phyloP scores from a whole-genome alignment of 129 eudicot genomes.

The Saposhnikovia divaricata region DNA sequence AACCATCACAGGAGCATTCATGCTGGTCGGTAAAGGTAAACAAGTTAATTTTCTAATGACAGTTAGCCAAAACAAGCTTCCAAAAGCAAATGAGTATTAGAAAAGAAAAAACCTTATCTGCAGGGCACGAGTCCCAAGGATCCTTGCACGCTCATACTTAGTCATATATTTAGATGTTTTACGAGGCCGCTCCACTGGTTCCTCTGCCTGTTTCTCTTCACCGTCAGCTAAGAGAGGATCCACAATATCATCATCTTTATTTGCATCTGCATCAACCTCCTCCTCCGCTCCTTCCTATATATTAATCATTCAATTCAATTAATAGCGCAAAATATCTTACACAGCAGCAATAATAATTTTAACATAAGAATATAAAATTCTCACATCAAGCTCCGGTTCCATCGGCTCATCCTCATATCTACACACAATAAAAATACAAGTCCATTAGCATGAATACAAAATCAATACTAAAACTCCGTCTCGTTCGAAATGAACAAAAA shows the following conservation, averaged over 20 bases:
- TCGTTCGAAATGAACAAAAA: too few relatives aligned
- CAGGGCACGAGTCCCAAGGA: constrained; percentile 87
- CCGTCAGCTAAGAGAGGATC: constrained; percentile 53
- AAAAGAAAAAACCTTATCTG: constrained; percentile 56
- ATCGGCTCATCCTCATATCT: constrained; percentile 88
- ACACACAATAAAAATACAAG: constrained; percentile 2
- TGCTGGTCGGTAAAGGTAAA: constrained; percentile 35
- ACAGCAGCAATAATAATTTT: neutral
- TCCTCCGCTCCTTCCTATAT: constrained; percentile 82
- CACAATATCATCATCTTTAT: constrained; percentile 46
- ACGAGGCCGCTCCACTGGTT: constrained; percentile 49
- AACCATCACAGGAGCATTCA: constrained; percentile 99
- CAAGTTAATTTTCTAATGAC: neutral
- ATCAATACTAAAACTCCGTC: neutral
- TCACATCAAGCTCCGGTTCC: constrained; percentile 81
- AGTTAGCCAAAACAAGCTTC: neutral
- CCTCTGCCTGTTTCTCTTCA: constrained; percentile 54
- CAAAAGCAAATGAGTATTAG: neutral
- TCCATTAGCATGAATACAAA: neutral
- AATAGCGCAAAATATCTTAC: neutral
- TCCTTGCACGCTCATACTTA: constrained; percentile 88
- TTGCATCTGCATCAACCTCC: constrained; percentile 47
- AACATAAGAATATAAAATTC: neutral
- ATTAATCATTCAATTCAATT: neutral
- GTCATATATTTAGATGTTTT: constrained; percentile 94